phyloP scores from a whole-genome alignment of 345 rosid species.

The Brassica juncea region DNA sequence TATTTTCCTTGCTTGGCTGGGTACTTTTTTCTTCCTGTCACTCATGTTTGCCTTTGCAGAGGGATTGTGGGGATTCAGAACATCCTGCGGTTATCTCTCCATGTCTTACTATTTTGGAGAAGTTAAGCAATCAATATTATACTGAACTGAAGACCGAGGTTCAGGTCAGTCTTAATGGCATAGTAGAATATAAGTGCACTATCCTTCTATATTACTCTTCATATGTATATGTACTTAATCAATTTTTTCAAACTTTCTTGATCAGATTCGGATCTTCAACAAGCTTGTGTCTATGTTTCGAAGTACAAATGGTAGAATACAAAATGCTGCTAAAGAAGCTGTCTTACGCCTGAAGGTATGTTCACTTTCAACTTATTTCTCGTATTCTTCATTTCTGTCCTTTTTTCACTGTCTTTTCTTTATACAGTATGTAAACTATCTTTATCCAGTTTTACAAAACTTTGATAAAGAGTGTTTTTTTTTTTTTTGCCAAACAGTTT shows the following conservation, averaged over 20 bases:
- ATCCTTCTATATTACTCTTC: slow-evolving; percentile 7
- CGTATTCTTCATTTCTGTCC: background rate
- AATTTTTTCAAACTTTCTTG: slow-evolving; percentile 5
- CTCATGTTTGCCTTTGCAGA: slow-evolving; percentile 50
- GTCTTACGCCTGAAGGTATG: slow-evolving; percentile 71
- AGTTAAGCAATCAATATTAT: slow-evolving; percentile 56
- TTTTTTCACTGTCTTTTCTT: background rate
- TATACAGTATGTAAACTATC: background rate
- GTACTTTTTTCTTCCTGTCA: slow-evolving; percentile 17
- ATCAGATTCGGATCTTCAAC: slow-evolving; percentile 64
- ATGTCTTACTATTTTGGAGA: slow-evolving; percentile 64
- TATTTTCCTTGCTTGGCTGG: slow-evolving; percentile 11
- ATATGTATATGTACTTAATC: background rate
- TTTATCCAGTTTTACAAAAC: background rate
- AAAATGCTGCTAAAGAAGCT: slow-evolving; percentile 72
- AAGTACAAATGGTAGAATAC: slow-evolving; percentile 58
- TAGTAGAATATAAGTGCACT: background rate
- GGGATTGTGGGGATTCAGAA: slow-evolving; percentile 50
- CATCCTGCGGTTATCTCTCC: slow-evolving; percentile 64
- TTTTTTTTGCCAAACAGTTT: slow-evolving; percentile 6
- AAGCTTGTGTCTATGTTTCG: slow-evolving; percentile 62
- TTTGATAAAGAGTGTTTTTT: background rate
- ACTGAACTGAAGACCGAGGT: slow-evolving; percentile 50
- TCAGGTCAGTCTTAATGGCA: slow-evolving; percentile 59
- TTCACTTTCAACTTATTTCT: slow-evolving; percentile 22